Percentiles rank a stretch among this genome's conserved stretches.
phyloP scores from a whole-genome alignment of 352 stramenopile genomes.

The Phytophthora podocarpi region DNA sequence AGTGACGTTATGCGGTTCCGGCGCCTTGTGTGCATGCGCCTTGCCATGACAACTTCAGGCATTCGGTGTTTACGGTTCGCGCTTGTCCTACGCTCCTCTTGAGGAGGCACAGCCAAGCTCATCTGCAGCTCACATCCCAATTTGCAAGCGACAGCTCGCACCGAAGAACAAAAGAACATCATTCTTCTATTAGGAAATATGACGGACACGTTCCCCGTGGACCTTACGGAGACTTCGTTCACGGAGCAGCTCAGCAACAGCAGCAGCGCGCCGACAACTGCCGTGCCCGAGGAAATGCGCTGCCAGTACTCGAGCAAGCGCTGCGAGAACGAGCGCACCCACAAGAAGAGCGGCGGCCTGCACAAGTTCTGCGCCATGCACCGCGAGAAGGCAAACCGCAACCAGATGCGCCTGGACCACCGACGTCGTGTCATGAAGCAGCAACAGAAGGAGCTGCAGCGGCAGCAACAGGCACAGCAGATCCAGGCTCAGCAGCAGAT shows the following conservation, averaged over 20 bases:
- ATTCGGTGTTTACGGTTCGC: slow-evolving; percentile 30
- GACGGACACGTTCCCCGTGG: slow-evolving; percentile 22
- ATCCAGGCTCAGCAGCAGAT: slow-evolving; percentile 35
- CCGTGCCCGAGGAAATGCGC: slow-evolving; percentile 43
- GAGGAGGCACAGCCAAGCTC: slow-evolving; percentile 13
- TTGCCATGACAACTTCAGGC: slow-evolving; percentile 14
- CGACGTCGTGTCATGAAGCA: slow-evolving; percentile 58
- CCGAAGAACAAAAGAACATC: slow-evolving; percentile 12
- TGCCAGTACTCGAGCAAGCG: slow-evolving; percentile 80
- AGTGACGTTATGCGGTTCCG: slow-evolving; percentile 17
- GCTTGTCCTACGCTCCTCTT: slow-evolving; percentile 30
- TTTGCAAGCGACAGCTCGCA: slow-evolving; percentile 36
- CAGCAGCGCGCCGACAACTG: background rate
- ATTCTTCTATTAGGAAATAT: slow-evolving; percentile 11
- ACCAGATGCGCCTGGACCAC: slow-evolving; percentile 74
- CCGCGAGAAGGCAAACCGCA: slow-evolving; percentile 72
- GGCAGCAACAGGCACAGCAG: slow-evolving; percentile 44
- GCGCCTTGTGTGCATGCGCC: slow-evolving; percentile 1
- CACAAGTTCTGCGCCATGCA: slow-evolving; percentile 80
- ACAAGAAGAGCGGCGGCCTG: slow-evolving; percentile 72
- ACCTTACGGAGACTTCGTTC: slow-evolving; percentile 17
- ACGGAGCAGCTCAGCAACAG: slow-evolving; percentile 14
- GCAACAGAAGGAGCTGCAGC: slow-evolving; percentile 46
- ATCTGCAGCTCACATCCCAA: slow-evolving; percentile 33
- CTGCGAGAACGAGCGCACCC: slow-evolving; percentile 57